Percentiles rank a stretch among this genome's conserved stretches.
phyloP scores from a whole-genome alignment of 1,284 basidiomycete species.

The Sporisorium reilianum region DNA sequence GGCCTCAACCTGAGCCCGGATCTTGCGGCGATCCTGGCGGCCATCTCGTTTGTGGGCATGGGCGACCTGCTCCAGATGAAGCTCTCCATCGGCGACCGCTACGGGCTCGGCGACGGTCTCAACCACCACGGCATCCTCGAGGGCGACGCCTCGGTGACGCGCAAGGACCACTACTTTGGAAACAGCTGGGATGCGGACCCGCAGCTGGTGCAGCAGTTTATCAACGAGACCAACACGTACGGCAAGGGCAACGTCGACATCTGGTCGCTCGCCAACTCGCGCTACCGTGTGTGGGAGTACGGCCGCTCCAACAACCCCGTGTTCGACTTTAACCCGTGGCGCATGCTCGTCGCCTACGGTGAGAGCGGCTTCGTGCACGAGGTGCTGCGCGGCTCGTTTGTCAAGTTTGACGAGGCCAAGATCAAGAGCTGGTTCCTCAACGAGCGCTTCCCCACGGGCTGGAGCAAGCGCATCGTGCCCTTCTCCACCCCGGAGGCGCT shows the following conservation, averaged over 20 bases:
- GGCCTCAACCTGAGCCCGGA: constrained; percentile 64
- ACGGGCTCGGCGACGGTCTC: constrained; percentile 26
- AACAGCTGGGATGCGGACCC: constrained; percentile 39
- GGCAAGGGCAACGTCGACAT: constrained; percentile 31
- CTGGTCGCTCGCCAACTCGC: constrained; percentile 30
- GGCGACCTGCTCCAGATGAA: constrained; percentile 57
- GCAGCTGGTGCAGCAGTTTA: constrained; percentile 19
- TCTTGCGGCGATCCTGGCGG: constrained; percentile 57
- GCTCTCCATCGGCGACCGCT: constrained; percentile 43
- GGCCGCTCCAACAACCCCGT: constrained; percentile 24
- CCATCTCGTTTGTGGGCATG: constrained; percentile 58
- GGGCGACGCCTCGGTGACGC: constrained; percentile 43
- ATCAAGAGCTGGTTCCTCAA: constrained; percentile 39
- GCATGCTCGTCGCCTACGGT: constrained; percentile 38
- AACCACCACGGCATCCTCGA: constrained; percentile 38
- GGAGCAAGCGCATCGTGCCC: constrained; percentile 33
- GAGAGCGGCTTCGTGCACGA: constrained; percentile 44
- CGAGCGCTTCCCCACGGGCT: constrained; percentile 34
- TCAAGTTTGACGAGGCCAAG: constrained; percentile 38
- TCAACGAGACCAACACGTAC: constrained; percentile 43
- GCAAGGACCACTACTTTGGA: constrained; percentile 41
- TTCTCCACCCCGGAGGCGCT: constrained; percentile 33
- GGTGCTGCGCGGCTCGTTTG: constrained; percentile 30
- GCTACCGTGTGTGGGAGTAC: constrained; percentile 27
- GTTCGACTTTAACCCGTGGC: constrained; percentile 48